Conservation (phyloP, 2,329 filamentous ascomycete species). For the Hypoxylon sp. region DNA sequence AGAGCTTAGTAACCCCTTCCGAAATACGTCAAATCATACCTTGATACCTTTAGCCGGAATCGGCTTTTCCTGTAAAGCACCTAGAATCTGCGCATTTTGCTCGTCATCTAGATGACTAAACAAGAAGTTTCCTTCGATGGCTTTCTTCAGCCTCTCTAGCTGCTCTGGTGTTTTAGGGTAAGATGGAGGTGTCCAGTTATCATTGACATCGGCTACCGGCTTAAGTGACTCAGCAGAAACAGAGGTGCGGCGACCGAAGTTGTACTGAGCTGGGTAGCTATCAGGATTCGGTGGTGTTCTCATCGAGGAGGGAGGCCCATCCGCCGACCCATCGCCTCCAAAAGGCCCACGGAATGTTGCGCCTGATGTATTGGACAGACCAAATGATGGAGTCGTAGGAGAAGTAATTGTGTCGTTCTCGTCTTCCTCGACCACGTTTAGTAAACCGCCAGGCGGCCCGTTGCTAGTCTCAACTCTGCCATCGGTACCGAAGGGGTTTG, state of each 20-base stretch:
- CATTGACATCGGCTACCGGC: conserved; percentile 83
- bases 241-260: conserved; percentile 91
- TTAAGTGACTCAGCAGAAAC: conserved; percentile 97
- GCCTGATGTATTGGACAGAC: conserved; percentile 55
- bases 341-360: conserved; percentile 65
- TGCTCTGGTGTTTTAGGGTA: conserved; percentile 89
- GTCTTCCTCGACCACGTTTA: conserved; percentile 81
- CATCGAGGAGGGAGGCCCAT: conserved; percentile 60
- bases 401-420: conserved; percentile 82
- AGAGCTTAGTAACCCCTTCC: conserved; percentile 28
- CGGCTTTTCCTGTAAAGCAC: conserved; percentile 92
- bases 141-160: conserved; percentile 79
- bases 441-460: conserved; percentile 59
- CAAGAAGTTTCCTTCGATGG: conserved; percentile 91
- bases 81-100: conserved; percentile 86
- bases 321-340: conserved; percentile 62
- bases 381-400: conserved; percentile 75
- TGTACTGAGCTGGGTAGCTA: conserved; percentile 91
- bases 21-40: conserved; percentile 55
- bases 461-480: conserved; percentile 59
- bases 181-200: conserved; percentile 90
- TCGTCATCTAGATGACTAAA: conserved; percentile 97
- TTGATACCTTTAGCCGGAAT: conserved; percentile 90
- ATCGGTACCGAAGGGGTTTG: conserved; percentile 78
- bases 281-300: conserved; percentile 69